Evolutionary conservation across 2,329 filamentous ascomycete genomes (phyloP), one percentile per base, ranked within the genome.

Genomic region (Aspergillus calidoustus): DNA sequence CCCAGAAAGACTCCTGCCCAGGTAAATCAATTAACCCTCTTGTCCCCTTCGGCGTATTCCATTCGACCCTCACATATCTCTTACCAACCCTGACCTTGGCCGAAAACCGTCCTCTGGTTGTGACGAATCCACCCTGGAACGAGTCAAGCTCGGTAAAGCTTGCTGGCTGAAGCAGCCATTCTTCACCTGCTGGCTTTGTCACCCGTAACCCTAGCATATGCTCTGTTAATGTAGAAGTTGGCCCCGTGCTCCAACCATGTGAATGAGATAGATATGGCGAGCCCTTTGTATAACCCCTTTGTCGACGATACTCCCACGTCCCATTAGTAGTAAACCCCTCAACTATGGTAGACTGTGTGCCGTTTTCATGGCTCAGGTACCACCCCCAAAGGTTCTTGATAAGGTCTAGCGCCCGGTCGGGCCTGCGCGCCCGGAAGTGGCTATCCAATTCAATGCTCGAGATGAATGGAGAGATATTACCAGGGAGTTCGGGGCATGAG

Each of bases 321-420:
- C 83, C 83, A 38, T 80, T 76, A 0, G 76, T 78, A 1, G 75
- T 72, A 57, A 83, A 84, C 0, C 83, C 83, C 66, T 85, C 83
- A 57, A 83, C 81, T 54, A 84, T 84, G 0, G 82, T 83, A 0
- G 75, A 79, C 51, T 84, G 82, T 1, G 83, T 86, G 81, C 84
- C 84, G 41, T 81, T 76, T 0, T 81, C 78, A 58, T 84, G 80
- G 17, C 84, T 76, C 5, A 86, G 78, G 83, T 86, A 86, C 66
- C 83, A 86, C 0, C 80, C 83, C 83, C 83, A 86, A 68, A 82
- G 78, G 2, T 80, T 67, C 0, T 77, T 69, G 55, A 80, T 78
- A 9, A 83, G 72, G n/a, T 80, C 77, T 4, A 83, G 70, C 0
- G 80, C 79, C 0, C 71, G 64, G 9, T 76, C 68, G 0, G 75